Evolutionary conservation across 1,284 basidiomycete genomes (phyloP), one percentile per base, ranked within the genome.

Genomic region (Trichosporon ovoides): DNA sequence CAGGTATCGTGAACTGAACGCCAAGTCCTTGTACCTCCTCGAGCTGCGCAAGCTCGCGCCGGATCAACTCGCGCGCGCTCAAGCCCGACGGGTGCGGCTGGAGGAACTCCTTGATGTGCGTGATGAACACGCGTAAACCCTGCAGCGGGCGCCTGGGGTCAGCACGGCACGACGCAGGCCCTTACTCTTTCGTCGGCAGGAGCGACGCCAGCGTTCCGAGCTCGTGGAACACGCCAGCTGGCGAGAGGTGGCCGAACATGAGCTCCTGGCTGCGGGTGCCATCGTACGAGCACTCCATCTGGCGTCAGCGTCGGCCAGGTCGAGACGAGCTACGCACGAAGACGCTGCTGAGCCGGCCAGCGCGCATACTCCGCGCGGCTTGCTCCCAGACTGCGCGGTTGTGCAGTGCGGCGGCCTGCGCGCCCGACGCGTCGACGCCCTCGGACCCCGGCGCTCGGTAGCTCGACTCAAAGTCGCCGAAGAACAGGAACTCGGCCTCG

Each of bases 281-380:
- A 36, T 73, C 69, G 46, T 78, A 78, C 1, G 75, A 77, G 65
- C 76, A 78, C 69, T 78, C 76, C 49, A 78, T 73, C 76, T 77
- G 60, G 10, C 13, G 24, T 6, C 10, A 24, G 19, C 35, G 34
- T 31, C 52, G 9, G 24, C 7, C 3, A 0, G 31, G 36, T 53
- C 20, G 19, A 16, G 12, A 13, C 20, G 12, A 16, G 6, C 1
- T 1, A 72, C 76, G 66, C 60, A 77, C 76, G 64, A 78, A 78
- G 7, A 78, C 60, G 0, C 65, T 74, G 5, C 66, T 64, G 18
- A 78, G 59, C 5, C 62, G 63, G 4, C 73, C 73, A 16, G 65
- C 49, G 13, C 58, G 55, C 59, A 68, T 72, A 24, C 64, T 66
- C 16, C 56, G 52, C 1, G 73, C 73, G 2, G 76, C 76, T 43